These are phyloP conservation scores for Trichaptum fuscoviolaceum DNA, from an alignment of 768 basidiomycete genomes.

Conservation along the genomic window DNA sequence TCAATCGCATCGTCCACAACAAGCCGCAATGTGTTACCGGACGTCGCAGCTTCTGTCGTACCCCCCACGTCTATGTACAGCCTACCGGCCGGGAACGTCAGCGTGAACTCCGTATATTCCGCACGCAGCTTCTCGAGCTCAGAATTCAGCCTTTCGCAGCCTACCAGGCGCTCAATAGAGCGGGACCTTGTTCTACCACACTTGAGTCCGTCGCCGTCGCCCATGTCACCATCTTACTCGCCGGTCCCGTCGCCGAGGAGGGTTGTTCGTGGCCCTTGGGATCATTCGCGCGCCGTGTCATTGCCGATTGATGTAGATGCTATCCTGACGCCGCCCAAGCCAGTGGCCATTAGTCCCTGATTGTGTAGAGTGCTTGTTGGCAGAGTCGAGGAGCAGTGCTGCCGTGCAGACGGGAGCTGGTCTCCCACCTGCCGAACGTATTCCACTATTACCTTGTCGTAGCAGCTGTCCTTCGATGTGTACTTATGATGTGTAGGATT, in stretches of 20 bases:
- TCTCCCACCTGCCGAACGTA: neutral
- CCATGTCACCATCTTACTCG: constrained; percentile 13
- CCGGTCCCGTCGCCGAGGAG: constrained; percentile 15
- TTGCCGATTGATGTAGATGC: constrained; percentile 41
- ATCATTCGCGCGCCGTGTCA: constrained; percentile 43
- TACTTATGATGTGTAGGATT: neutral
- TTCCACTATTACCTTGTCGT: neutral
- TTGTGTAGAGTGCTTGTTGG: neutral
- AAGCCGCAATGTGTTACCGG: neutral
- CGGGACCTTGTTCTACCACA: neutral
- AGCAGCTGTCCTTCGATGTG: neutral
- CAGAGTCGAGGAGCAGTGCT: neutral
- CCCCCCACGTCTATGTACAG: neutral
- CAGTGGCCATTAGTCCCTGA: constrained; percentile 29
- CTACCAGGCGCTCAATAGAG: neutral
- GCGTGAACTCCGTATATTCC: neutral
- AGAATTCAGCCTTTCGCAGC: neutral
- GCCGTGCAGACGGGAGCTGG: neutral
- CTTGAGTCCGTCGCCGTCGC: neutral
- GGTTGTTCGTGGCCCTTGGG: constrained; percentile 50
- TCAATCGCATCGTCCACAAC: constrained; percentile 6
- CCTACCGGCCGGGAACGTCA: neutral
- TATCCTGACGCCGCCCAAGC: constrained; percentile 41
- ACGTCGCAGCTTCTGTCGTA: neutral
- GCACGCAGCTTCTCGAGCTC: neutral